phyloP scores from a whole-genome alignment of 2,329 filamentous ascomycete species.

The Biscogniauxia marginata region DNA sequence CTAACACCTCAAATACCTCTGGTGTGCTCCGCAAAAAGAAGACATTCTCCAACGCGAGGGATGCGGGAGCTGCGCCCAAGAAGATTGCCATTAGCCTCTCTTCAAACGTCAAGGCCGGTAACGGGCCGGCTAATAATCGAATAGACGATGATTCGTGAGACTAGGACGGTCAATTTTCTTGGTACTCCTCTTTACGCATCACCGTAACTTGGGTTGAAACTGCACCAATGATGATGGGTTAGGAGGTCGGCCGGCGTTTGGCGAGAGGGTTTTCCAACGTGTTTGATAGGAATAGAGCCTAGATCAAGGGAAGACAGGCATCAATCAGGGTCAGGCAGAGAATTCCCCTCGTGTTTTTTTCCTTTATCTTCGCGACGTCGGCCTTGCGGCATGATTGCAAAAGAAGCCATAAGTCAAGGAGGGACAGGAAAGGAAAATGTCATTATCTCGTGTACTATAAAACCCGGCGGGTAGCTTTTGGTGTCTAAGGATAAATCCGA shows the following conservation, averaged over 20 bases:
- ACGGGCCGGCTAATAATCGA: slow-evolving; percentile 15
- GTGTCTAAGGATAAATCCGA: neutral
- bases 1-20: slow-evolving; percentile 38
- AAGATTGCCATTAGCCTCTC: slow-evolving; percentile 61
- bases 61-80: slow-evolving; percentile 42
- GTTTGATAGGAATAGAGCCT: slow-evolving; percentile 23
- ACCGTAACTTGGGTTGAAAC: slow-evolving; percentile 20
- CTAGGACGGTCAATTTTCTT: slow-evolving; percentile 8
- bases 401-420: neutral
- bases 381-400: neutral
- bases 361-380: neutral
- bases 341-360: neutral
- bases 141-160: slow-evolving; percentile 20
- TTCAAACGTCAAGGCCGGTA: slow-evolving; percentile 38
- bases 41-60: slow-evolving; percentile 41
- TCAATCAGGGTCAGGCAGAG: neutral
- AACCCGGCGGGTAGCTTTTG: neutral
- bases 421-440: neutral
- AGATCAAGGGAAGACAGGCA: slow-evolving; percentile 3
- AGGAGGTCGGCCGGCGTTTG: slow-evolving; percentile 32
- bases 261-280: slow-evolving; percentile 22
- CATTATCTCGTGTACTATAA: neutral
- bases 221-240: slow-evolving; percentile 25
- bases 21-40: slow-evolving; percentile 46
- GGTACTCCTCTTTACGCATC: slow-evolving; percentile 10